Evolutionary conservation across 2,329 filamentous ascomycete species (phyloP).

Genomic region (Calonectria pseudoturangicola): DNA sequence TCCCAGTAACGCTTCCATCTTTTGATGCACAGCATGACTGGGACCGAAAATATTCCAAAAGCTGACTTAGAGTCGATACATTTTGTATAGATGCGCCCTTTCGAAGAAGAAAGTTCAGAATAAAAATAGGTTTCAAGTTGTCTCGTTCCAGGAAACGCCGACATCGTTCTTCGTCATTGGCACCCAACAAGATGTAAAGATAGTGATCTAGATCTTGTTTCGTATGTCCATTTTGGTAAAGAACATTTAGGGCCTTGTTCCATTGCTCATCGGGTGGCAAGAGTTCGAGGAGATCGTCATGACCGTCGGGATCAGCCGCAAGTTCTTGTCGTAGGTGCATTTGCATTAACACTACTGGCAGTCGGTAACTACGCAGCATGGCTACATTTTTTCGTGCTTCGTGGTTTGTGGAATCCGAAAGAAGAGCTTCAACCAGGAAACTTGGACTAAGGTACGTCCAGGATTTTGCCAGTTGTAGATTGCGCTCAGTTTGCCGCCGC

Average conservation of each 20-base stretch:
- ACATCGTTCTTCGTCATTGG: constrained; percentile 58
- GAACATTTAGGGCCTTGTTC: constrained; percentile 46
- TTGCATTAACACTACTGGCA: constrained; percentile 59
- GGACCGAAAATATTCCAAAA: constrained; percentile 54
- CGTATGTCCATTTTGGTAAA: constrained; percentile 48
- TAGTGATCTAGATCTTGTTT: constrained; percentile 52
- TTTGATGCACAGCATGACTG: constrained; percentile 44
- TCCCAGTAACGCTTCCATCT: constrained; percentile 9
- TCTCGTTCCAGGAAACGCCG: constrained; percentile 55
- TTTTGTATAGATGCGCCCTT: constrained; percentile 51
- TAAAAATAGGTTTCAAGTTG: constrained; percentile 53
- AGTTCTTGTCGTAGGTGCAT: constrained; percentile 54
- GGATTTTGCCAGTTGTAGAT: constrained; percentile 46
- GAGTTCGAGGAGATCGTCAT: constrained; percentile 47
- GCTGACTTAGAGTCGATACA: constrained; percentile 48
- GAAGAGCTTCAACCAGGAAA: constrained; percentile 51
- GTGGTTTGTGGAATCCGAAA: constrained; percentile 29
- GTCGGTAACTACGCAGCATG: constrained; percentile 51
- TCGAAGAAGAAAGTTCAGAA: constrained; percentile 58
- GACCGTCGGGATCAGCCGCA: constrained; percentile 37
- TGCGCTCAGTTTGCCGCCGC: constrained; percentile 45
- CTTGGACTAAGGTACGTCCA: constrained; percentile 52
- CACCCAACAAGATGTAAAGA: constrained; percentile 55
- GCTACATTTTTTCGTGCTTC: constrained; percentile 48
- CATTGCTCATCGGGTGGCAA: constrained; percentile 53